Evolutionary conservation across 345 rosid genomes (phyloP), one percentile per base, ranked within the genome.

Genomic region (Citrus reticulata): DNA sequence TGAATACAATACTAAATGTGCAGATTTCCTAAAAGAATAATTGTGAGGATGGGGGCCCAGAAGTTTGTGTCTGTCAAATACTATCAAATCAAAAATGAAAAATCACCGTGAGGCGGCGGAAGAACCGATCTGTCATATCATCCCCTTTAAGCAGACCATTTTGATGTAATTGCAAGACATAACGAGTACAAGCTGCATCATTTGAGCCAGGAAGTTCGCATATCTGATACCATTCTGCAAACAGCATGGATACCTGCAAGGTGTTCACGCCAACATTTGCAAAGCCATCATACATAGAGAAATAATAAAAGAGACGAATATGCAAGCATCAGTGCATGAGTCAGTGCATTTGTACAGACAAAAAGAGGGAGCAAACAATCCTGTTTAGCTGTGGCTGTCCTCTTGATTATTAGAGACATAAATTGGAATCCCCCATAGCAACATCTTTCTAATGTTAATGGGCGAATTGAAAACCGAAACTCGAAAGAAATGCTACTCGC

Each of bases 101-200:
- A 46, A 22, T 77, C 78, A 96, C 98, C 87, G 83, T 91, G 49
- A 96, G 92, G 37, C 83, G 82, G 62, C 92, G 91, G 89, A 94
- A 89, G 87, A 96, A 91, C 57, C 94, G 91, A 70, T 94, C 92
- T 17, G 94, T 91, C 83, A 89, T 86, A 70, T 93, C 97, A 85
- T 94, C 98, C 73, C 97, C 98, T 81, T 92, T 91, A 70, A 96
- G 89, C 67, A 96, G 83, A 80, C 97, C 98, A 80, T 81, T 88
- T 77, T 91, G 93, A 86, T 91, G 91, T 87, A 96, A 88, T 75
- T 93, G 92, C 77, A 91, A 54, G 71, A 95, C 86, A 82, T 75
- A 95, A 51, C 84, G 90, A 34, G 86, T 86, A 73, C 82, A 90
- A 59, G 91, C 86, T 61, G 82, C 81, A 78, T 96, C 98, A 88